These are phyloP conservation scores for Oryza longistaminata DNA, from an alignment of 176 grass and related monocot species.

Conservation along the genomic window DNA sequence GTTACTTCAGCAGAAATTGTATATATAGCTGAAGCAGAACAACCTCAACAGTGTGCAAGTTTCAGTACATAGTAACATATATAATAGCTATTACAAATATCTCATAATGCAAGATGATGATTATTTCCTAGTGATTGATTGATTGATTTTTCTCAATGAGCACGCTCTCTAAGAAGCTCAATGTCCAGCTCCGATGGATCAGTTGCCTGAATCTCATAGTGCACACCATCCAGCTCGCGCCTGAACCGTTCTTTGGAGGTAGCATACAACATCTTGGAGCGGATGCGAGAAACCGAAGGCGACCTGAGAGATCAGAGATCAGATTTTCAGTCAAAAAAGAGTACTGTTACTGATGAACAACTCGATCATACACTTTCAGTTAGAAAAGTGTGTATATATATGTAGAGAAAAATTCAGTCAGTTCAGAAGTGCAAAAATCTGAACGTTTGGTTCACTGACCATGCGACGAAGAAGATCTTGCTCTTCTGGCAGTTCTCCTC, in stretches of 20 bases:
- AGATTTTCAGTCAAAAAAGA: background rate
- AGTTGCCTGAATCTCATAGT: conserved; percentile 79
- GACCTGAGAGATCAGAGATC: conserved; percentile 37
- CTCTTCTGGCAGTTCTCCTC: conserved; percentile 74
- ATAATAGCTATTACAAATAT: background rate
- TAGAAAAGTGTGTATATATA: too few species aligned
- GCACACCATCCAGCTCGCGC: conserved; percentile 57
- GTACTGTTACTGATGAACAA: too few species aligned
- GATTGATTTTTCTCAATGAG: conserved; percentile 33
- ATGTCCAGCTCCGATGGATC: conserved; percentile 64
- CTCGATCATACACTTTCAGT: background rate
- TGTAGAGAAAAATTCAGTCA: too few species aligned
- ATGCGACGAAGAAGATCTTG: conserved; percentile 72
- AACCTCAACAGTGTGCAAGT: background rate
- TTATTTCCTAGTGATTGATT: background rate
- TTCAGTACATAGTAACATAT: background rate
- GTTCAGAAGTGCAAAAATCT: background rate
- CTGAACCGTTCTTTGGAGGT: conserved; percentile 63
- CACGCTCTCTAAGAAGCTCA: conserved; percentile 53
- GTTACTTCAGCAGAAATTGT: too few species aligned
- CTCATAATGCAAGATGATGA: background rate
- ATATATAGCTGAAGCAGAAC: background rate
- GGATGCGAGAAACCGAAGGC: conserved; percentile 54
- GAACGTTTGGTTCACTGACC: conserved; percentile 24
- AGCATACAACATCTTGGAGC: conserved; percentile 74